These are phyloP conservation scores for Penicillium fuscoglaucum DNA, from an alignment of 2,329 filamentous ascomycete species.

Conservation along the genomic window DNA sequence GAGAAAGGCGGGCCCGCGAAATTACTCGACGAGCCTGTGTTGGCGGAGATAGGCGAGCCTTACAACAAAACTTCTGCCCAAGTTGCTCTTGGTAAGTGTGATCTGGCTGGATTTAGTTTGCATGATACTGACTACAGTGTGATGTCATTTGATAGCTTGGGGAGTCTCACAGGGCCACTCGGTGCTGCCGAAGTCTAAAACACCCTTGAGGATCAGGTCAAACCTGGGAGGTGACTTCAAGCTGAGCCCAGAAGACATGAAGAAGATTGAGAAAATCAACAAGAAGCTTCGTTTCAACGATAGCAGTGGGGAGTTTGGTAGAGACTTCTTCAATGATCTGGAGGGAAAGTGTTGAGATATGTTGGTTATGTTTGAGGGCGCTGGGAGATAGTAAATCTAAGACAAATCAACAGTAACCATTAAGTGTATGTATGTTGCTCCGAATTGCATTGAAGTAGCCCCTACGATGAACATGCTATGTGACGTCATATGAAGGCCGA, in stretches of 20 bases:
- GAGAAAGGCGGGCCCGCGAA: slow-evolving; percentile 47
- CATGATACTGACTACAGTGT: background rate
- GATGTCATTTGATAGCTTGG: slow-evolving; percentile 46
- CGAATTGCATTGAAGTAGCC: background rate
- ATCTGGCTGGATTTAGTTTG: background rate
- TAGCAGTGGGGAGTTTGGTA: slow-evolving; percentile 56
- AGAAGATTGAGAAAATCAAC: slow-evolving; percentile 57
- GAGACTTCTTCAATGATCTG: slow-evolving; percentile 59
- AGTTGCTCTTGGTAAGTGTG: slow-evolving; percentile 47
- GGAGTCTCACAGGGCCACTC: slow-evolving; percentile 53
- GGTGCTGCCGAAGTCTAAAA: slow-evolving; percentile 57
- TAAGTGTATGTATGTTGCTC: background rate
- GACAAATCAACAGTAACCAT: background rate
- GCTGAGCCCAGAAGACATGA: slow-evolving; percentile 57
- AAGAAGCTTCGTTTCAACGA: slow-evolving; percentile 66
- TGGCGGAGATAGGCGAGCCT: slow-evolving; percentile 54
- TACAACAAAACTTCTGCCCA: slow-evolving; percentile 54
- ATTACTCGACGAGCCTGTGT: slow-evolving; percentile 53
- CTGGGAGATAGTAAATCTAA: no score
- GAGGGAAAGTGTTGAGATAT: slow-evolving; percentile 52
- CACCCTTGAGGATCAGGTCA: slow-evolving; percentile 42
- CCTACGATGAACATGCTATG: background rate
- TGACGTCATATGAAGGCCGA: slow-evolving; percentile 3
- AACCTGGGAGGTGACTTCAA: slow-evolving; percentile 58
- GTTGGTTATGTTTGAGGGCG: background rate